phyloP scores from a whole-genome alignment of 1,284 basidiomycete species.

The Papiliotrema nemorosa region DNA sequence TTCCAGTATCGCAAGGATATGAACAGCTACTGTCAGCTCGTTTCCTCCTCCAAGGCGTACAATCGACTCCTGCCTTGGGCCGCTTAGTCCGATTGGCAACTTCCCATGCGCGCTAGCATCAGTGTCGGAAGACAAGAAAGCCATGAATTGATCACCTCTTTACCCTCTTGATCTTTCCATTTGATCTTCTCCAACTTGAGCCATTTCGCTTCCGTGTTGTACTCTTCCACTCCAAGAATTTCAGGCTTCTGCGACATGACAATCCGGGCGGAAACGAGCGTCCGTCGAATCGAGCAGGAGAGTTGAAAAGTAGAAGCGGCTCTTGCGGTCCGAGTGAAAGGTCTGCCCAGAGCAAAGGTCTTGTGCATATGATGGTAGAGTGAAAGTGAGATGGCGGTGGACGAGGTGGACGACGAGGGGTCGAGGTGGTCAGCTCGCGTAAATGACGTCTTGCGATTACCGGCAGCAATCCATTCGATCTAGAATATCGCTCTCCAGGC shows the following conservation, averaged over 20 bases:
- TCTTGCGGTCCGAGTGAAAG: no score
- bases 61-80: slow-evolving; percentile 70
- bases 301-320: no score
- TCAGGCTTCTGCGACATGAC: slow-evolving; percentile 25
- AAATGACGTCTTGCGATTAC: no score
- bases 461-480: no score
- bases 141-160: slow-evolving; percentile 55
- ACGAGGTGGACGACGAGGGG: background rate
- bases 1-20: slow-evolving; percentile 74
- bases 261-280: no score
- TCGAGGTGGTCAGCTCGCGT: background rate
- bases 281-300: slow-evolving; percentile 3
- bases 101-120: slow-evolving; percentile 72
- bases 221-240: slow-evolving; percentile 33
- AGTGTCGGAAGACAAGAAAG: background rate
- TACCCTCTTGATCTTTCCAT: slow-evolving; percentile 69
- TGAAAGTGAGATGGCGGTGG: background rate
- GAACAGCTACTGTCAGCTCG: slow-evolving; percentile 57
- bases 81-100: slow-evolving; percentile 75
- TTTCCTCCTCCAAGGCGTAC: slow-evolving; percentile 47
- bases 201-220: slow-evolving; percentile 43
- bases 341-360: background rate
- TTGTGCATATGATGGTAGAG: background rate
- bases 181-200: slow-evolving; percentile 54
- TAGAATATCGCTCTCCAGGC: no score